These are phyloP conservation scores for Candida coleopterorum DNA, from an alignment of 805 yeast genomes.

Conservation along the genomic window DNA sequence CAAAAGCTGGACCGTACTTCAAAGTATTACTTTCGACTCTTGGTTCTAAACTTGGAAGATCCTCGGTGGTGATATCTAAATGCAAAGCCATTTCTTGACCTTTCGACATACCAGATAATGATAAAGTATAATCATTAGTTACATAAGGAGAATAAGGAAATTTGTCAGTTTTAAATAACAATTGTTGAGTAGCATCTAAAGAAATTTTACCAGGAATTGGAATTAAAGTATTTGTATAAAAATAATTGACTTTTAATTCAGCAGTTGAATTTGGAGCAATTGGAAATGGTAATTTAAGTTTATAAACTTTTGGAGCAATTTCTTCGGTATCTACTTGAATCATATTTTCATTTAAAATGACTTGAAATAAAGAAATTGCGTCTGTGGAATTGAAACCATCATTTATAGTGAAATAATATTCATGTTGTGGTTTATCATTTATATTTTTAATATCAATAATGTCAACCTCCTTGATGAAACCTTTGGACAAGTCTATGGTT, in stretches of 20 bases:
- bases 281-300: slow-evolving; percentile 55
- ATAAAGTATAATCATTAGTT: slow-evolving; percentile 44
- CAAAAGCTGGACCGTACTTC: slow-evolving; percentile 51
- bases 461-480: slow-evolving; percentile 61
- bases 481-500: slow-evolving; percentile 56
- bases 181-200: slow-evolving; percentile 56
- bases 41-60: slow-evolving; percentile 29
- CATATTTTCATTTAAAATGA: slow-evolving; percentile 16
- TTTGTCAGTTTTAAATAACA: slow-evolving; percentile 51
- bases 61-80: slow-evolving; percentile 13
- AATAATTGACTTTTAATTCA: slow-evolving; percentile 45
- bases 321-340: slow-evolving; percentile 17
- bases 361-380: slow-evolving; percentile 33
- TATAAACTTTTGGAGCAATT: slow-evolving; percentile 25
- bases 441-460: slow-evolving; percentile 56
- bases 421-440: slow-evolving; percentile 46
- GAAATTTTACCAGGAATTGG: slow-evolving; percentile 65
- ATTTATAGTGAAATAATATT: slow-evolving; percentile 53
- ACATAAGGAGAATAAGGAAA: slow-evolving; percentile 58
- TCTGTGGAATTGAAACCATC: slow-evolving; percentile 44
- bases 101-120: slow-evolving; percentile 40
- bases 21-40: slow-evolving; percentile 35
- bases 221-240: slow-evolving; percentile 40
- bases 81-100: slow-evolving; percentile 43
- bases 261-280: slow-evolving; percentile 57